Percentiles rank a stretch among this genome's conserved stretches.
Evolutionary conservation across 2,329 filamentous ascomycete species (phyloP).

Genomic region (Periglandula ipomoeae): DNA sequence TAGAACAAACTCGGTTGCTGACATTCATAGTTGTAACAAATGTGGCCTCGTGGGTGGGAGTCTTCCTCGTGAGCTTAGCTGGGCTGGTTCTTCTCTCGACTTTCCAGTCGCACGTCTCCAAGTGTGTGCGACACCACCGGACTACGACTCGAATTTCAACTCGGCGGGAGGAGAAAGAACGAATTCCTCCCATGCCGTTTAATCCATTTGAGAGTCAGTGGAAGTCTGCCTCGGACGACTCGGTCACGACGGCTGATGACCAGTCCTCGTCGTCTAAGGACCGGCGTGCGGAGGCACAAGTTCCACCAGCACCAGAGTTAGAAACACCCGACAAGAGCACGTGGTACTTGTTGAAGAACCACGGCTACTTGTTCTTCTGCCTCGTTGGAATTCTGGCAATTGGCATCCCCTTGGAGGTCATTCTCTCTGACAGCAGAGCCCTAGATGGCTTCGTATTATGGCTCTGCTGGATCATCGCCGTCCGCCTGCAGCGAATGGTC

Average conservation of each 20-base stretch:
- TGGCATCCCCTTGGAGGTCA: constrained; percentile 32
- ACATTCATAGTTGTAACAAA: constrained; percentile 24
- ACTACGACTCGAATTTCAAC: neutral
- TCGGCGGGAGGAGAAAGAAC: neutral
- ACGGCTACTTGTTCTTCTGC: constrained; percentile 20
- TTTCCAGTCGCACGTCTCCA: neutral
- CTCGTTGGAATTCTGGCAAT: constrained; percentile 25
- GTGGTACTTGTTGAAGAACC: constrained; percentile 8
- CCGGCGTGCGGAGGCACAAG: too few relatives aligned
- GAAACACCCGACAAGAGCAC: neutral
- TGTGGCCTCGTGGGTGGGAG: constrained; percentile 23
- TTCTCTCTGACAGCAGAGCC: constrained; percentile 23
- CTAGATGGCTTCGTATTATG: constrained; percentile 39
- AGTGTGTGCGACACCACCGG: neutral
- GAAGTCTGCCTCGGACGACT: constrained; percentile 3
- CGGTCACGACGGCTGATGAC: neutral
- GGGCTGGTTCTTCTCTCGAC: constrained; percentile 2
- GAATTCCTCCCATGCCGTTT: neutral
- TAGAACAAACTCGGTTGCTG: neutral
- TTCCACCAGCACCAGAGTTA: neutral
- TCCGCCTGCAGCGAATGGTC: constrained; percentile 28
- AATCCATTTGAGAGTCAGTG: neutral
- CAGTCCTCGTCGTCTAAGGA: neutral
- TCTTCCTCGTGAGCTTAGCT: constrained; percentile 19
- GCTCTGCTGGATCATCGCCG: constrained; percentile 38